phyloP scores from a whole-genome alignment of 208 protist species.

The Herpetomonas tarakana region DNA sequence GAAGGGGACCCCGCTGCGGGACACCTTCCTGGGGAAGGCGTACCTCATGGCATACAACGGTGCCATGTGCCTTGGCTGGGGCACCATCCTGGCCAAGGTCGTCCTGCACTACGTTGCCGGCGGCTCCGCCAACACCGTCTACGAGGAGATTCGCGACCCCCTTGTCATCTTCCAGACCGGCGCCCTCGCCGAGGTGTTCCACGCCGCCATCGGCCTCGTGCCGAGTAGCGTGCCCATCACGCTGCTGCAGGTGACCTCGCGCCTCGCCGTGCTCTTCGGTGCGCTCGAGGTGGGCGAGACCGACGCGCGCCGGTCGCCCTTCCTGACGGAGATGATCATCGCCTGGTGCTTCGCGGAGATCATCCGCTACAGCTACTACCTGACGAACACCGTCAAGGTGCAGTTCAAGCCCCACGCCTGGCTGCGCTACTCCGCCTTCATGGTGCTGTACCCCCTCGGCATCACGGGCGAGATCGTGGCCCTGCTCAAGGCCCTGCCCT shows the following conservation, averaged over 20 bases:
- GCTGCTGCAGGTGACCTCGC: slow-evolving; percentile 82
- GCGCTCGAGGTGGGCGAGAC: slow-evolving; percentile 64
- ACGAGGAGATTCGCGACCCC: slow-evolving; percentile 52
- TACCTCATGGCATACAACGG: slow-evolving; percentile 83
- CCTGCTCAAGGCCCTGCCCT: slow-evolving; percentile 72
- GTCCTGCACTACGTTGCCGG: slow-evolving; percentile 29
- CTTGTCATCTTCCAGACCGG: slow-evolving; percentile 83
- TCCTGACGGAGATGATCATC: slow-evolving; percentile 73
- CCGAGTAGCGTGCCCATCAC: slow-evolving; percentile 75
- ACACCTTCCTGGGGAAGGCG: slow-evolving; percentile 15
- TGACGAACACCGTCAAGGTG: slow-evolving; percentile 41
- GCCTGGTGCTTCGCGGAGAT: slow-evolving; percentile 86
- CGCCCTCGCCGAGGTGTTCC: slow-evolving; percentile 80
- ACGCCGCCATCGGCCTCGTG: slow-evolving; percentile 76
- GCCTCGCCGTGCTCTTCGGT: slow-evolving; percentile 82
- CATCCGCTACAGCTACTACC: slow-evolving; percentile 90
- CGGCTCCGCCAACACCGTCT: slow-evolving; percentile 38
- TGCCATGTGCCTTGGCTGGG: slow-evolving; percentile 70
- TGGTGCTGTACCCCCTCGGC: slow-evolving; percentile 88
- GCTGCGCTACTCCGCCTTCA: slow-evolving; percentile 90
- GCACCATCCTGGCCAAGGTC: slow-evolving; percentile 53
- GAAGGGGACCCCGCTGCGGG: neutral
- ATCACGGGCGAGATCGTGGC: slow-evolving; percentile 86
- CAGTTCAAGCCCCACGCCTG: slow-evolving; percentile 59
- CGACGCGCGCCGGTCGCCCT: slow-evolving; percentile 31